A percentile compares a stretch with the other conserved stretches of the same genome.
phyloP scores from a whole-genome alignment of 345 rosid genomes.

The Eutrema japonicum region DNA sequence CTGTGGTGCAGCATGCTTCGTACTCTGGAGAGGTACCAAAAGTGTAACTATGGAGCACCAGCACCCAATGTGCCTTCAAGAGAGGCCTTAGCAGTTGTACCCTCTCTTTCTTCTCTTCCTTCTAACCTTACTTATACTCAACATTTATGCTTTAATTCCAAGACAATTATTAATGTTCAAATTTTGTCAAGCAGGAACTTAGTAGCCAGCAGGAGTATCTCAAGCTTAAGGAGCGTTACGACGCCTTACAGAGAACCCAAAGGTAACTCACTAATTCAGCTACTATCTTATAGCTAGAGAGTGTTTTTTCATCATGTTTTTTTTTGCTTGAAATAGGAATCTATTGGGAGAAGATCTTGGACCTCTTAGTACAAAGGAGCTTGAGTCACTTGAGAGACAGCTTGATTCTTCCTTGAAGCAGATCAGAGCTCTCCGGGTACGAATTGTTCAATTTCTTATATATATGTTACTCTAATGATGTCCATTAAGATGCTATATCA shows the following conservation, averaged over 20 bases:
- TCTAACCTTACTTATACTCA: neutral
- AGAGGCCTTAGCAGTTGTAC: constrained; percentile 76
- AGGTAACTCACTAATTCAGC: constrained; percentile 45
- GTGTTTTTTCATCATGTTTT: neutral
- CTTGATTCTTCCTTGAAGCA: constrained; percentile 91
- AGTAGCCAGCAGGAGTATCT: constrained; percentile 93
- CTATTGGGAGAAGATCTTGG: constrained; percentile 92
- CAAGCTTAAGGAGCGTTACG: constrained; percentile 90
- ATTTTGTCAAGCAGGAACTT: constrained; percentile 56
- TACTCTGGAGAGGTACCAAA: constrained; percentile 98
- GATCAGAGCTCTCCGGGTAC: constrained; percentile 85
- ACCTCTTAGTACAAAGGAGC: constrained; percentile 82
- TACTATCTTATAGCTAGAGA: neutral
- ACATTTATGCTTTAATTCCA: neutral
- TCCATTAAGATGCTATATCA: neutral
- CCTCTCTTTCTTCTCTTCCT: neutral
- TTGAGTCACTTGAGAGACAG: constrained; percentile 94
- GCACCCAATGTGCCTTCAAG: constrained; percentile 78
- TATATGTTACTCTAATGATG: neutral
- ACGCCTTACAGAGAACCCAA: constrained; percentile 82
- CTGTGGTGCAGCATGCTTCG: constrained; percentile 67
- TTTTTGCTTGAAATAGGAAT: constrained; percentile 53
- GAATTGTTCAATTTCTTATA: constrained; percentile 1
- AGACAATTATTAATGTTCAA: neutral
- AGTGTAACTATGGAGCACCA: constrained; percentile 96